Evolutionary conservation across 345 rosid species (phyloP).

Genomic region (Camelina laxa): DNA sequence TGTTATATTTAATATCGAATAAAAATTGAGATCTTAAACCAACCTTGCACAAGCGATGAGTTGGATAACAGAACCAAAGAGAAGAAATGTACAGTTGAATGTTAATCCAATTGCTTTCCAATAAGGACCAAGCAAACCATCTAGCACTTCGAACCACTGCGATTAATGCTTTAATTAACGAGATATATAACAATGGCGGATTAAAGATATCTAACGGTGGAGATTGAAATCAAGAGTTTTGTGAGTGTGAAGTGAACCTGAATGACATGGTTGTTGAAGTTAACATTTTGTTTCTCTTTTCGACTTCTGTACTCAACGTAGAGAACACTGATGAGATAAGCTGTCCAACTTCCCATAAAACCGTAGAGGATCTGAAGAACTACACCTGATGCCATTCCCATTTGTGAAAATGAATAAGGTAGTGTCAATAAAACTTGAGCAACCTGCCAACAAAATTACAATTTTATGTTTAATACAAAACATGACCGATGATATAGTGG

Average conservation of each 20-base stretch:
- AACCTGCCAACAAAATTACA: conserved; percentile 56
- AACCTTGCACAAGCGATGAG: conserved; percentile 89
- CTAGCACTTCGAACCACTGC: conserved; percentile 92
- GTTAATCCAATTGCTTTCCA: conserved; percentile 89
- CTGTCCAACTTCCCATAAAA: conserved; percentile 85
- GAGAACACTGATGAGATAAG: conserved; percentile 82
- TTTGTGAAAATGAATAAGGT: conserved; percentile 89
- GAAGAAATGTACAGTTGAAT: conserved; percentile 82
- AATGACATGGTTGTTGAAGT: conserved; percentile 90
- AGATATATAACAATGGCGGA: neutral
- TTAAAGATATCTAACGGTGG: neutral
- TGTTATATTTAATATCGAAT: neutral
- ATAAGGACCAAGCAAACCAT: conserved; percentile 76
- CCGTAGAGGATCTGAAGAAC: conserved; percentile 81
- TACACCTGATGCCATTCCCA: conserved; percentile 88
- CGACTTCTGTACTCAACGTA: conserved; percentile 78
- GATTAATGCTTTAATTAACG: neutral
- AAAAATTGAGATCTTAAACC: neutral
- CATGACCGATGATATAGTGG: neutral
- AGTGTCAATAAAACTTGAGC: conserved; percentile 86
- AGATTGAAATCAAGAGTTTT: neutral
- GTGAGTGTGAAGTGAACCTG: conserved; percentile 65
- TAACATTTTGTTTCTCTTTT: conserved; percentile 76
- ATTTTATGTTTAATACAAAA: neutral
- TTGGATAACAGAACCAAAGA: conserved; percentile 88